Conservation (phyloP, 805 yeast genomes). For the Spathaspora hagerdaliae region DNA sequence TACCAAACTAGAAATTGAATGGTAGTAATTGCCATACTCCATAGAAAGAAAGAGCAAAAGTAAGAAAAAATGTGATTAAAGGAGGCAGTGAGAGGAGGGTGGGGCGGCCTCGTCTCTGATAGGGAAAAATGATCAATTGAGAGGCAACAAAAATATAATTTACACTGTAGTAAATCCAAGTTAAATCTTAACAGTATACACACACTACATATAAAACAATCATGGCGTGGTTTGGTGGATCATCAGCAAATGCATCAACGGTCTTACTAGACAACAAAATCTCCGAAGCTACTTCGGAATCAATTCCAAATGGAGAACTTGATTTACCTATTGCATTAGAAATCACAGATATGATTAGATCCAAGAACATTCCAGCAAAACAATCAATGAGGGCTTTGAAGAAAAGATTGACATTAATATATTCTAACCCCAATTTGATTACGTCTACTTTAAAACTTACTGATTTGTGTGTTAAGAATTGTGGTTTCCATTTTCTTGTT, state of each 20-base stretch:
- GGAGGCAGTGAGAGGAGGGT: too few species aligned
- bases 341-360: slow-evolving; percentile 79
- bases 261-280: slow-evolving; percentile 58
- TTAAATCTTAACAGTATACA: too few species aligned
- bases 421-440: slow-evolving; percentile 75
- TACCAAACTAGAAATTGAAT: too few species aligned
- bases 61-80: too few species aligned
- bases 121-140: too few species aligned
- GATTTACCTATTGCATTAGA: slow-evolving; percentile 73
- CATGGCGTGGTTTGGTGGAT: slow-evolving; percentile 54
- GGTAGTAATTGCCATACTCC: too few species aligned
- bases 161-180: too few species aligned
- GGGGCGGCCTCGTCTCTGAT: too few species aligned
- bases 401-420: slow-evolving; percentile 57
- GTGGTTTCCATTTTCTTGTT: slow-evolving; percentile 78
- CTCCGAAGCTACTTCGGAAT: slow-evolving; percentile 76
- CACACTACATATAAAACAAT: too few species aligned
- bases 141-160: too few species aligned
- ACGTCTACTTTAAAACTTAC: slow-evolving; percentile 69
- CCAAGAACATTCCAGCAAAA: slow-evolving; percentile 72
- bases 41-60: too few species aligned
- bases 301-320: slow-evolving; percentile 88
- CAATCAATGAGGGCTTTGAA: slow-evolving; percentile 85
- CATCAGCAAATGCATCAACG: slow-evolving; percentile 22
- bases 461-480: slow-evolving; percentile 88